Base-by-base conservation (phyloP, 2,329 filamentous ascomycete species). In the Colletotrichum orbiculare region DNA sequence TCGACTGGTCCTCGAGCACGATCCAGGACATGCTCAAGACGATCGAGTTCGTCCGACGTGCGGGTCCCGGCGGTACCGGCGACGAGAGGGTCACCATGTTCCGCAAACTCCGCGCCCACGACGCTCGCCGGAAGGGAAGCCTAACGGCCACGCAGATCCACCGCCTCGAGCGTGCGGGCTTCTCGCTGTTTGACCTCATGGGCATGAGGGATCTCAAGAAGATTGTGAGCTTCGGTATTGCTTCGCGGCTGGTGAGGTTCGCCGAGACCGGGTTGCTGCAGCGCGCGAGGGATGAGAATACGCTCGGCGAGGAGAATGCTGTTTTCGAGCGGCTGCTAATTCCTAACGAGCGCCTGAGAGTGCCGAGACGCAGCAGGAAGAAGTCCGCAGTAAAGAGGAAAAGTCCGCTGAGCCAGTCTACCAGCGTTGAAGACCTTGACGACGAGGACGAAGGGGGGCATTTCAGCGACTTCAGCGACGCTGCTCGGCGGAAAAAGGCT, bases 1-100 rank as follows among this genome's bases (percentile, higher is more conserved):
- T 67, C 8, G 17, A 46, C 15, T 67, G 65, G 65, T 41, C 47
- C 25, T 46, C 65, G 15, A 34, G 41, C 13, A 8, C 48, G 8
- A 43, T 66, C 17, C 50, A 46, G 34, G 62, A 61, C 45, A 61
- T 61, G 56, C 57, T 65, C 4, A 47, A n/a, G 62, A 65, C 57
- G 37, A 15, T 35, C 15, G 34, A 41, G 33, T 8, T 10, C 11
- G 37, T 6, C 42, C n/a, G 38, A 50, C 33, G 2, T 11, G 17
- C 17, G 17, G 17, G 17, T 3, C 17, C 17, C 17, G 17, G 17
- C 17, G 38, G 13, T 42, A 25, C 39, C 25, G 41, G 37, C 15
- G 34, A n/a, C 15, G n/a, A 25, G 8, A 11, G n/a, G 15, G 38
- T 64, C 12, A 46, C 53, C 38, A 45, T 48, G 25, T 60, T 67